Percentiles rank a stretch among this genome's conserved stretches.
Evolutionary conservation across 2,329 filamentous ascomycete species (phyloP).

Genomic region (Talaromyces islandicus): DNA sequence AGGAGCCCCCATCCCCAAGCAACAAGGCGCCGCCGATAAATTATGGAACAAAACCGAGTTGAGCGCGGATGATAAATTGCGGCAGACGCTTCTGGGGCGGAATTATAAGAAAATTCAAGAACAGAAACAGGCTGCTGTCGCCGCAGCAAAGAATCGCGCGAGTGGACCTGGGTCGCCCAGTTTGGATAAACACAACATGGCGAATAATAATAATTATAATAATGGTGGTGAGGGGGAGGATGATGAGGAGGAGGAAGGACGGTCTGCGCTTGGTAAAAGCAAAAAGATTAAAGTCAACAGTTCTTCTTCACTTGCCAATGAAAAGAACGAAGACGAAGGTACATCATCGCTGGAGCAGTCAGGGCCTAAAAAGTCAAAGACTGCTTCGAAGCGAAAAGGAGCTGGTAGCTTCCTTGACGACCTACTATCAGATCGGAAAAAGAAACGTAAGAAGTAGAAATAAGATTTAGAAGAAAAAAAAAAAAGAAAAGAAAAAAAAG

Average conservation of each 20-base stretch:
- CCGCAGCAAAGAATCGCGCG: not conserved
- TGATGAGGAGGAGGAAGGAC: conserved; percentile 37
- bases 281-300: not conserved
- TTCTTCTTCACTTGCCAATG: not conserved
- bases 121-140: conserved; percentile 26
- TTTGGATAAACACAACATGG: not conserved
- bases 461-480: not conserved
- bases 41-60: conserved; percentile 35
- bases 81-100: conserved; percentile 40
- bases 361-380: conserved; percentile 8
- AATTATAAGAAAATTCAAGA: conserved; percentile 38
- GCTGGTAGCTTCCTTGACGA: conserved; percentile 51
- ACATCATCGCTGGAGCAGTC: not conserved
- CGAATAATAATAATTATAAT: not conserved
- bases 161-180: not conserved
- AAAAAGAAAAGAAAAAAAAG: not conserved
- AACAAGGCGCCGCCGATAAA: conserved; percentile 31
- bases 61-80: conserved; percentile 39
- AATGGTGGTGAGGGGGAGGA: conserved; percentile 21
- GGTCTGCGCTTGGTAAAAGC: conserved; percentile 27
- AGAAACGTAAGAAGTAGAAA: conserved; percentile 36
- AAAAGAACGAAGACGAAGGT: not conserved
- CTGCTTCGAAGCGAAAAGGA: conserved; percentile 28
- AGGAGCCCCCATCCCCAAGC: conserved; percentile 39
- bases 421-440: conserved; percentile 39